Base-by-base conservation (phyloP, 2,329 filamentous ascomycete species). In the Metarhizium robertsii region DNA sequence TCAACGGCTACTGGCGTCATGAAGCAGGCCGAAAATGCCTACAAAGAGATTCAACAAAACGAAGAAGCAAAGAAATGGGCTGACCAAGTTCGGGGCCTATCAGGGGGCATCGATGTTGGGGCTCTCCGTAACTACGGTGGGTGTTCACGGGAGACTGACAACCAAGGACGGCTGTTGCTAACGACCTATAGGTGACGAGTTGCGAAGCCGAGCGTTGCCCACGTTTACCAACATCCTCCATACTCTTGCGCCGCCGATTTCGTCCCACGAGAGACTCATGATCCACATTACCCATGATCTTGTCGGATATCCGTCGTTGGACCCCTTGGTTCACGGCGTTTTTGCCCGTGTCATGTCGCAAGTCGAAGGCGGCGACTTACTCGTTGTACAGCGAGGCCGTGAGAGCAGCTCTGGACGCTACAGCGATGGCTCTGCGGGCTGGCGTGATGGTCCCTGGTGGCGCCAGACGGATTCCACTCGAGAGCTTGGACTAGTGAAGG, bases 261-360 rank as follows among this genome's bases (percentile, higher is more conserved):
- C 91, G 55, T 94, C 92, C 8, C 94, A 99, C 73, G 94, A 99
- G 74, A 89, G 92, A 52, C 87, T 99, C 7, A 88, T 95, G 65
- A 97, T 99, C 65, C 94, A 99, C 75, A 95, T 94, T 60, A 96
- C 92, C 8, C 94, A 99, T 75, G 94, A 97, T 70, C 83, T 99
- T 47, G 85, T 91, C 62, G 90, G 90, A 62, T 99, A 99, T 69
- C 94, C 94, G 2, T 92, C 90, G 18, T 84, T 99, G 63, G 92
- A 97, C 68, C 91, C 92, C 18, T 81, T 96, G 54, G 90, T 97
- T 64, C 90, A 97, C 73, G 81, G 82, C 56, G 91, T 94, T 60
- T 99, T 99, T 75, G 88, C 88, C 55, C 86, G 91, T 53, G 92
- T 99, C 65, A 99, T 99, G 94, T 83, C 91, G n/a, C 94, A 99